Conservation (phyloP, 169 alveolate genomes). For the Perkinsus marinus region DNA sequence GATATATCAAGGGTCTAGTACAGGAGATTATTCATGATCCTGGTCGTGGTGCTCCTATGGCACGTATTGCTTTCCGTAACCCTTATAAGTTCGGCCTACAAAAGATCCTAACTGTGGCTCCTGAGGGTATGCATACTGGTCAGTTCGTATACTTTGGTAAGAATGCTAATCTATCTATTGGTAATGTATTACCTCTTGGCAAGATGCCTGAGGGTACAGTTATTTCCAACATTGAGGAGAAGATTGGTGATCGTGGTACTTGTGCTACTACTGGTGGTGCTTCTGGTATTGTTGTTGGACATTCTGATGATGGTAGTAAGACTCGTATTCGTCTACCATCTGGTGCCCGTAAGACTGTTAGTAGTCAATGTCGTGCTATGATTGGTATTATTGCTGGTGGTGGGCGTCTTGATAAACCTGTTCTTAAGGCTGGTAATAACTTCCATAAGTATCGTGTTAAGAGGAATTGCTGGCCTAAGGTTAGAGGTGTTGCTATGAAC, state of each 20-base stretch:
- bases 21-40: conserved; percentile 95
- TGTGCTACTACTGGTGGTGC: conserved; percentile 95
- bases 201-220: conserved; percentile 97
- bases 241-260: conserved; percentile 95
- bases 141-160: conserved; percentile 94
- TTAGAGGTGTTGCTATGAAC: conserved; percentile 99
- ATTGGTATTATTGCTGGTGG: conserved; percentile 98
- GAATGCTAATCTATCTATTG: conserved; percentile 86
- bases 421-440: conserved; percentile 95
- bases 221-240: conserved; percentile 87
- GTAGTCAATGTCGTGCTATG: conserved; percentile 79
- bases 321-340: conserved; percentile 94
- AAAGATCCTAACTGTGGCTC: conserved; percentile 91
- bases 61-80: conserved; percentile 85
- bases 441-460: conserved; percentile 93
- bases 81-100: conserved; percentile 84
- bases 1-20: conserved; percentile 90
- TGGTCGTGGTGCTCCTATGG: conserved; percentile 99
- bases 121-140: conserved; percentile 97
- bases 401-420: conserved; percentile 97
- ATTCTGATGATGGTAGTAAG: conserved; percentile 89
- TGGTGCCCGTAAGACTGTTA: conserved; percentile 89
- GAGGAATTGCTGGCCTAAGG: conserved; percentile 99
- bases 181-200: conserved; percentile 92
- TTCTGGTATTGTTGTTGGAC: conserved; percentile 62